phyloP scores from a whole-genome alignment of 345 rosid genomes.

The Melastoma malabathricum region DNA sequence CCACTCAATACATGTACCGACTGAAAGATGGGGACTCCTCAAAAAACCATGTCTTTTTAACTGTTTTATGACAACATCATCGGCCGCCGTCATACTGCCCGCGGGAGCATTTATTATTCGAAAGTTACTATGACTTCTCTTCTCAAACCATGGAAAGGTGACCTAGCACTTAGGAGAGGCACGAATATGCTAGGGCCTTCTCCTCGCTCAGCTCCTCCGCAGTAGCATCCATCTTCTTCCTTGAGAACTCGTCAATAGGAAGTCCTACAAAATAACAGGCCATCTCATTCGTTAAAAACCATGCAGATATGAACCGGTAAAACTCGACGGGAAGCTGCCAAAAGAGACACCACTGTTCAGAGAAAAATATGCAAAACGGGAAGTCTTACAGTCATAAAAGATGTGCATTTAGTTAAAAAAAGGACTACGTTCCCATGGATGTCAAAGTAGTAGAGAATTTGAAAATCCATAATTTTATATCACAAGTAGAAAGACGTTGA shows the following conservation, averaged over 20 bases:
- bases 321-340: background rate
- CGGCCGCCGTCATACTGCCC: background rate
- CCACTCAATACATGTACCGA: too few relatives aligned
- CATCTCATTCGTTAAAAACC: background rate
- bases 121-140: too few relatives aligned
- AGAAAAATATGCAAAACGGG: too few relatives aligned
- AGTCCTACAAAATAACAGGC: slow-evolving; percentile 34
- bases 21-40: too few relatives aligned
- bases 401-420: background rate
- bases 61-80: slow-evolving; percentile 4
- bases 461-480: too few relatives aligned
- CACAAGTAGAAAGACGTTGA: too few relatives aligned
- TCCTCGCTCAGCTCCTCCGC: slow-evolving; percentile 87
- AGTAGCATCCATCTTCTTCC: slow-evolving; percentile 91
- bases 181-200: slow-evolving; percentile 92
- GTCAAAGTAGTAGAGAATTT: too few relatives aligned
- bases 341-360: background rate
- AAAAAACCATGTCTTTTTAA: background rate
- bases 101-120: too few relatives aligned
- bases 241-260: slow-evolving; percentile 67
- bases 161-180: slow-evolving; percentile 40
- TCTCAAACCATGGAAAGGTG: background rate
- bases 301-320: background rate
- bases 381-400: too few relatives aligned
- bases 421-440: too few relatives aligned